These are phyloP conservation scores for Saccharomycopsis fermentans DNA, from an alignment of 805 yeast genomes.

Conservation along the genomic window DNA sequence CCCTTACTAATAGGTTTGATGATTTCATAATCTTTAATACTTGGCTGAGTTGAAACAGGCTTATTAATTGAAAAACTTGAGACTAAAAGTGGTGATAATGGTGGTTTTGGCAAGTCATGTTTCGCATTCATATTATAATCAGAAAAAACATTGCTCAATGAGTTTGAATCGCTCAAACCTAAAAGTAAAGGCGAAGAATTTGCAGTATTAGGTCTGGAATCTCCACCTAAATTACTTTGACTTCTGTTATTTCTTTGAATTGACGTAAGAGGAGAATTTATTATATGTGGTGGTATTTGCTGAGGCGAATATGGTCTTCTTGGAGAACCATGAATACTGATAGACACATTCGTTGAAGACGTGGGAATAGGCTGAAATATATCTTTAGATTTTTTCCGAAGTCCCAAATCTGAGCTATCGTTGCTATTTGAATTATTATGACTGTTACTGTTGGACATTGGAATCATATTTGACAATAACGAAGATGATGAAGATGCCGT, in stretches of 20 bases:
- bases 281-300: conserved; percentile 33
- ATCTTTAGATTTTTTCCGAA: conserved; percentile 20
- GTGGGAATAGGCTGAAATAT: conserved; percentile 2
- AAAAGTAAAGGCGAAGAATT: conserved; percentile 45
- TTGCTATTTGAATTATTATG: conserved; percentile 16
- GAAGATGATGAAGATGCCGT: neutral
- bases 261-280: conserved; percentile 47
- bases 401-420: conserved; percentile 4
- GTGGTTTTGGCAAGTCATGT: conserved; percentile 36
- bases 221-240: conserved; percentile 18
- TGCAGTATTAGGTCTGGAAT: conserved; percentile 19
- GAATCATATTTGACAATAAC: neutral
- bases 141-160: conserved; percentile 11
- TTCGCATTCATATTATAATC: conserved; percentile 5
- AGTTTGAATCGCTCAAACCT: conserved; percentile 31
- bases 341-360: neutral
- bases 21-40: conserved; percentile 81
- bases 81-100: conserved; percentile 70
- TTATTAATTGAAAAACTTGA: conserved; percentile 48
- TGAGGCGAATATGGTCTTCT: conserved; percentile 49
- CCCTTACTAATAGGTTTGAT: conserved; percentile 93
- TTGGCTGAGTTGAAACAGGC: conserved; percentile 40
- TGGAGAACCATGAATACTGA: conserved; percentile 29
- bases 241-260: conserved; percentile 40
- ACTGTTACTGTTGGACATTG: neutral